These are phyloP conservation scores for Volutella citrinella DNA, from an alignment of 2,329 filamentous ascomycete species.

Conservation along the genomic window DNA sequence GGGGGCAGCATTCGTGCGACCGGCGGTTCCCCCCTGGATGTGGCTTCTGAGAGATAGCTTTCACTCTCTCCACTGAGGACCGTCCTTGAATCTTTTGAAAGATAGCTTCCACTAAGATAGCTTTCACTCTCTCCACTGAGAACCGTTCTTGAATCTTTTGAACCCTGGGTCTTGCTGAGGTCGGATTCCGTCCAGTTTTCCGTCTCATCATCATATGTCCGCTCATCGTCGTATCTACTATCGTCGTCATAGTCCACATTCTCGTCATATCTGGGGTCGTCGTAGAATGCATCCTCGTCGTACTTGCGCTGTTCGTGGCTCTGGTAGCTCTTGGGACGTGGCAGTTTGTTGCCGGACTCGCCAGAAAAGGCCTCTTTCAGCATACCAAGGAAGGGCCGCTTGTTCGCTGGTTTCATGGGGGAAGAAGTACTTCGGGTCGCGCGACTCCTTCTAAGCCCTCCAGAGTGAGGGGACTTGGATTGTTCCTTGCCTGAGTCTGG, in stretches of 20 bases:
- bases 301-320: conserved; percentile 42
- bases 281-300: conserved; percentile 20
- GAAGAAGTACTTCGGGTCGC: conserved; percentile 52
- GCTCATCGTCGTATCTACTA: conserved; percentile 17
- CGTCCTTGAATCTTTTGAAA: conserved; percentile 13
- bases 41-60: conserved; percentile 14
- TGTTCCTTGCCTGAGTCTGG: conserved; percentile 10
- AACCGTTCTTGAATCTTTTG: conserved; percentile 12
- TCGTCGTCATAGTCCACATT: conserved; percentile 19
- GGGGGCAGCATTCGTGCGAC: conserved; percentile 30
- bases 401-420: conserved; percentile 44
- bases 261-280: conserved; percentile 21
- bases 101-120: too few species aligned
- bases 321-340: conserved; percentile 46
- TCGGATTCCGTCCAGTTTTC: conserved; percentile 27
- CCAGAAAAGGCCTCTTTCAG: conserved; percentile 62
- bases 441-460: conserved; percentile 51
- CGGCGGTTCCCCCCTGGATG: conserved; percentile 10
- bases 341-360: conserved; percentile 50
- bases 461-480: conserved; percentile 26
- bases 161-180: conserved; percentile 15
- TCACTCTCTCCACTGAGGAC: conserved; percentile 18
- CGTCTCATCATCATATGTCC: conserved; percentile 17
- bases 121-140: conserved; percentile 19
- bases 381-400: conserved; percentile 54